A percentile compares a stretch with the other conserved stretches of the same genome.
Conservation (phyloP, 495 filamentous ascomycete species). For the Chaetomidium leptoderma region DNA sequence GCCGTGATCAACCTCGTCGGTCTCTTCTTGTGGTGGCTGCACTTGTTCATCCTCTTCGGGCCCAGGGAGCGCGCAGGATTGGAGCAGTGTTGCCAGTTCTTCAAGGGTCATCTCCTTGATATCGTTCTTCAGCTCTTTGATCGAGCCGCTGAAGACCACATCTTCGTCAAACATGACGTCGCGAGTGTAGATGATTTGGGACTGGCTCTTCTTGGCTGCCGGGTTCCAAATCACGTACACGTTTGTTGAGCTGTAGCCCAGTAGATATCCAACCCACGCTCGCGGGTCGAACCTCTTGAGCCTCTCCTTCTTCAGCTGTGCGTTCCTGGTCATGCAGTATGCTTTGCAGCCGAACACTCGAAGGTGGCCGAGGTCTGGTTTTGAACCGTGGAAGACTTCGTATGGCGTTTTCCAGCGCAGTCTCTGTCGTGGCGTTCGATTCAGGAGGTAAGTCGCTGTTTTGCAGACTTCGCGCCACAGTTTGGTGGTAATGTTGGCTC, state of each 20-base stretch:
- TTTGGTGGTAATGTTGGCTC: not conserved
- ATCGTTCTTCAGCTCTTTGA: constrained; percentile 7
- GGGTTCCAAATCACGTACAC: constrained; percentile 32
- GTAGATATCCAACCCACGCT: constrained; percentile 30
- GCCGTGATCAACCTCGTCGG: too few species aligned
- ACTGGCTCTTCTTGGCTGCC: not conserved
- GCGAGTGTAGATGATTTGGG: constrained; percentile 1
- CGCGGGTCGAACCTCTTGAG: constrained; percentile 19
- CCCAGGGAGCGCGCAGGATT: not conserved
- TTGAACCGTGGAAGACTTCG: too few species aligned
- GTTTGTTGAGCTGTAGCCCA: constrained; percentile 32
- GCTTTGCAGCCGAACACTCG: constrained; percentile 13
- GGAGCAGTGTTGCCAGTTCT: not conserved
- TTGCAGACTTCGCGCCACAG: not conserved
- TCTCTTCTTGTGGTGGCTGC: too few species aligned
- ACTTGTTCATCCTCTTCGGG: too few species aligned
- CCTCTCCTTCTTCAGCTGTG: not conserved
- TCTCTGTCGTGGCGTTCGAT: not conserved
- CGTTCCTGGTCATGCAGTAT: constrained; percentile 17
- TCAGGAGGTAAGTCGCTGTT: not conserved
- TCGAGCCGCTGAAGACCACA: constrained; percentile 10
- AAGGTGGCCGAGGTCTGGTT: not conserved
- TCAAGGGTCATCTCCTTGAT: not conserved
- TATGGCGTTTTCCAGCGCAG: too few species aligned
- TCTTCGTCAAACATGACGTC: constrained; percentile 18